Conservation (phyloP, 1,139 yeast genomes). For the Taphrina pruni region DNA sequence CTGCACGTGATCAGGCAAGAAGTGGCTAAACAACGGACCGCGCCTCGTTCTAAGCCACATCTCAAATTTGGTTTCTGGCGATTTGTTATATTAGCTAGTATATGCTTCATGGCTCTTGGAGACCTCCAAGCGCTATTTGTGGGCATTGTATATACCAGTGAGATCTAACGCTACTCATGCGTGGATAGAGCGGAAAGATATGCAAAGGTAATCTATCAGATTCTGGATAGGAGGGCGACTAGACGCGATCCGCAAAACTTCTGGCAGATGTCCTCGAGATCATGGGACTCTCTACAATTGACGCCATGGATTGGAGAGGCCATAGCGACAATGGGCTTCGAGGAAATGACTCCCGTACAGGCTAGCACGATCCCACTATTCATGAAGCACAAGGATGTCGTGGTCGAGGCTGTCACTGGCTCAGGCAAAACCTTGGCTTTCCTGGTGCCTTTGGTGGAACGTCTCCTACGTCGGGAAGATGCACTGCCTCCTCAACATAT, state of each 20-base stretch:
- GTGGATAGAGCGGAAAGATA: too few species aligned
- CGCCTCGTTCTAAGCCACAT: not conserved
- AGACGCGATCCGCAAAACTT: not conserved
- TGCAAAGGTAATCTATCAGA: too few species aligned
- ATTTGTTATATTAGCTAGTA: too few species aligned
- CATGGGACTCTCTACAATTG: constrained; percentile 8
- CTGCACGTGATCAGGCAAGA: too few species aligned
- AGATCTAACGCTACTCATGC: too few species aligned
- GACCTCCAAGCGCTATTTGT: too few species aligned
- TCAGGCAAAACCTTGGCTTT: constrained; percentile 94
- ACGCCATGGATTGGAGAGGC: constrained; percentile 58
- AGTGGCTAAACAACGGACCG: not conserved
- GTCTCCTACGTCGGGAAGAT: constrained; percentile 48
- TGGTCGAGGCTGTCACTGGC: constrained; percentile 95
- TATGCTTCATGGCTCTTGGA: too few species aligned
- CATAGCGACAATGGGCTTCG: constrained; percentile 72
- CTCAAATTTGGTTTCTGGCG: not conserved
- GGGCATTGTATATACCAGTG: too few species aligned
- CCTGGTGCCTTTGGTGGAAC: constrained; percentile 77
- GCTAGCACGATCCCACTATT: constrained; percentile 92
- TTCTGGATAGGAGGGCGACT: too few species aligned
- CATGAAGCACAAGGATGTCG: constrained; percentile 89
- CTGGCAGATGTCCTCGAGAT: constrained; percentile 11
- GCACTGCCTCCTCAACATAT: constrained; percentile 60
- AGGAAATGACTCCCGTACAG: constrained; percentile 94